Conservation (phyloP, 208 protist species). For the Crithidia sp. region DNA sequence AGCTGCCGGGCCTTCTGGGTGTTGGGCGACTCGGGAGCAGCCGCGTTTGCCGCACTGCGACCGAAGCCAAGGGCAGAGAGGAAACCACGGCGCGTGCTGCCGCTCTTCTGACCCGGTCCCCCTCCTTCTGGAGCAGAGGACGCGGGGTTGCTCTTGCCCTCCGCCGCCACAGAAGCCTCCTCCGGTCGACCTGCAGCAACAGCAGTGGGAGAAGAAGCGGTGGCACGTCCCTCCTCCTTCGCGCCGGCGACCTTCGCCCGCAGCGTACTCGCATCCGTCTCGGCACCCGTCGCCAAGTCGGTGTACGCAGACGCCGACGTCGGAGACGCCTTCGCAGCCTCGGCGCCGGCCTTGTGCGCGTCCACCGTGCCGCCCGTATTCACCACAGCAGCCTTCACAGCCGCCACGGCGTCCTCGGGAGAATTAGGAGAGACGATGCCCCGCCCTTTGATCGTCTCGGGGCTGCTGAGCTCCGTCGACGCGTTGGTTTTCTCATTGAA, state of each 20-base stretch:
- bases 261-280: neutral
- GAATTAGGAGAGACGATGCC: neutral
- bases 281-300: neutral
- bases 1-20: neutral
- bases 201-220: neutral
- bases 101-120: neutral
- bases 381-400: neutral
- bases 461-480: neutral
- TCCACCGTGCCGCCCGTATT: neutral
- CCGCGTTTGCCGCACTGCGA: neutral
- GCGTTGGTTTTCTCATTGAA: neutral
- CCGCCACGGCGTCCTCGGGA: neutral
- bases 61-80: slow-evolving; percentile 23
- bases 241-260: neutral
- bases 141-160: too few relatives aligned
- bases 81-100: slow-evolving; percentile 11
- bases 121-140: neutral
- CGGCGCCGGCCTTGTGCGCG: slow-evolving; percentile 1
- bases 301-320: neutral
- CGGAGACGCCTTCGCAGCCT: neutral
- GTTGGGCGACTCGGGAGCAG: slow-evolving; percentile 9
- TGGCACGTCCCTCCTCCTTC: neutral
- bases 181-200: too few relatives aligned
- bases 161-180: too few relatives aligned
- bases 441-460: neutral